These are phyloP conservation scores for Ambrosiella cleistominuta DNA, from an alignment of 2,329 filamentous ascomycete species.

Conservation along the genomic window DNA sequence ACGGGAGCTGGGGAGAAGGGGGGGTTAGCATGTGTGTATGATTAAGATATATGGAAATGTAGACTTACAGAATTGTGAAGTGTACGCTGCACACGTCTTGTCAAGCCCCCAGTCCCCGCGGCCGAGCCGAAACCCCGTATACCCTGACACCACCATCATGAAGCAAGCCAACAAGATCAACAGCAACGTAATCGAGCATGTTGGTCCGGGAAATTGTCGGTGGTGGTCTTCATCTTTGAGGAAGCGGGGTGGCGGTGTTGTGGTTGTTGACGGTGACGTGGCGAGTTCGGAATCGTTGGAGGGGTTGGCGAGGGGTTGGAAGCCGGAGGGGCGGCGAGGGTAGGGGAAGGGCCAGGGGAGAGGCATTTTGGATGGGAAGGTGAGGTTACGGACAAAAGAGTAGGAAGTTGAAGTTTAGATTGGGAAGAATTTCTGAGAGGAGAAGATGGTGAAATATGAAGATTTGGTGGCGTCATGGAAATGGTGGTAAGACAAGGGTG, in stretches of 20 bases:
- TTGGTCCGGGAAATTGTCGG: neutral
- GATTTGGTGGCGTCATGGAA: neutral
- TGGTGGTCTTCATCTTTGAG: constrained; percentile 10
- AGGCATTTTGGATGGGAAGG: neutral
- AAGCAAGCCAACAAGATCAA: constrained; percentile 10
- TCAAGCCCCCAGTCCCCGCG: constrained; percentile 14
- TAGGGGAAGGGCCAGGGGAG: constrained; percentile 3
- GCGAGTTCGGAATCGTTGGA: constrained; percentile 10
- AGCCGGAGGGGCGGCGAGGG: constrained; percentile 3
- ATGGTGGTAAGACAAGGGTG: neutral
- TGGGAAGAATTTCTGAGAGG: neutral
- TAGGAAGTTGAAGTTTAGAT: neutral
- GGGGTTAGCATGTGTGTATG: neutral
- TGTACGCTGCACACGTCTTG: constrained; percentile 18
- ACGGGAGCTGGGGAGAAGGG: constrained; percentile 19
- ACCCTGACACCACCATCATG: constrained; percentile 14
- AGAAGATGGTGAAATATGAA: neutral
- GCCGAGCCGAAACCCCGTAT: constrained; percentile 14
- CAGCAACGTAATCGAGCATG: constrained; percentile 7
- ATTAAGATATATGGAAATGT: neutral
- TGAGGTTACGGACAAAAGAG: neutral
- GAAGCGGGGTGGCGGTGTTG: constrained; percentile 5
- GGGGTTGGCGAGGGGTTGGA: constrained; percentile 10
- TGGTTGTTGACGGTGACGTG: neutral
- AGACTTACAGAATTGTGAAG: constrained; percentile 23